Conservation (phyloP, 1,139 yeast genomes). For the Hemisphaericaspora lyxosophila region DNA sequence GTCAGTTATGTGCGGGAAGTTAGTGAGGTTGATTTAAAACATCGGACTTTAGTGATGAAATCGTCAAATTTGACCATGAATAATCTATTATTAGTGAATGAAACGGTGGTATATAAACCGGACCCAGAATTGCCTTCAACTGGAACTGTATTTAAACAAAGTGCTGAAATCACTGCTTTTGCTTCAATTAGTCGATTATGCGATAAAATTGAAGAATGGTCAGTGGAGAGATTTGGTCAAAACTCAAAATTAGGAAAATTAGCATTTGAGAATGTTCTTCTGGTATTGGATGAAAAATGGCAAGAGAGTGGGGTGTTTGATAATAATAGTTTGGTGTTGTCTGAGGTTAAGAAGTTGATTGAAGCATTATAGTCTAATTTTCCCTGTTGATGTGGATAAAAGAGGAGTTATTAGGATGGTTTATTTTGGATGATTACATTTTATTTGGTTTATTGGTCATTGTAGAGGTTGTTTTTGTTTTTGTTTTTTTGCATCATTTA, state of each 20-base stretch:
- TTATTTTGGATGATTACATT: too few relatives aligned
- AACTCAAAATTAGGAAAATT: constrained; percentile 78
- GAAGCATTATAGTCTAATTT: too few relatives aligned
- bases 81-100: constrained; percentile 75
- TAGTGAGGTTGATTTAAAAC: constrained; percentile 72
- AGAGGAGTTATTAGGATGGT: too few relatives aligned
- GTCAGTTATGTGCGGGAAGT: constrained; percentile 85
- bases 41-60: constrained; percentile 69
- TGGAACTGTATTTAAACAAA: constrained; percentile 70
- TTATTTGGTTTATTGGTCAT: too few relatives aligned
- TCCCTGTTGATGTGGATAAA: too few relatives aligned
- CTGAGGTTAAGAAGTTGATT: constrained; percentile 7
- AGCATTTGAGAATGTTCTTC: constrained; percentile 82
- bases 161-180: constrained; percentile 87
- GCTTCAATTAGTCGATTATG: constrained; percentile 69
- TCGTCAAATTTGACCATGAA: constrained; percentile 87
- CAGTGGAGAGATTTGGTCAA: constrained; percentile 81
- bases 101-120: constrained; percentile 78
- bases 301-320: constrained; percentile 45
- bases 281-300: constrained; percentile 53
- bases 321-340: constrained; percentile 2
- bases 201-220: constrained; percentile 88
- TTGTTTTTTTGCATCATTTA: too few relatives aligned
- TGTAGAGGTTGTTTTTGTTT: too few relatives aligned
- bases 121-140: constrained; percentile 49